Evolutionary conservation across 345 rosid genomes (phyloP).

Genomic region (Murraya koenigii): DNA sequence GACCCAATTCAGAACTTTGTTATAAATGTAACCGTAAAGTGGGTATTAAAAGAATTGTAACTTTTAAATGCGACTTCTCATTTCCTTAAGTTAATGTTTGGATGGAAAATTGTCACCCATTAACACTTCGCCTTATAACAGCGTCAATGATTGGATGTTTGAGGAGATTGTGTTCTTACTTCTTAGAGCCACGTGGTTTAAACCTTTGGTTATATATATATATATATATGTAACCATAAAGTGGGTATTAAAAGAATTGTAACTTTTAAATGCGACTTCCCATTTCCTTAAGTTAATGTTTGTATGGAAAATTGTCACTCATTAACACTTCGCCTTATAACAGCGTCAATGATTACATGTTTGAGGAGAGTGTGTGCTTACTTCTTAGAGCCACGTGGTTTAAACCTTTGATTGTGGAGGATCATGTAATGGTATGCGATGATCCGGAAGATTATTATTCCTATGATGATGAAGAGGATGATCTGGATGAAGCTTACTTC

Average conservation of each 20-base stretch:
- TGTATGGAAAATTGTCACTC: neutral
- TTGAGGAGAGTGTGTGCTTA: conserved; percentile 89
- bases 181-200: conserved; percentile 84
- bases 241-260: too few relatives aligned
- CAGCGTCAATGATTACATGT: conserved; percentile 88
- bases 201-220: too few relatives aligned
- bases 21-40: neutral
- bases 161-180: conserved; percentile 93
- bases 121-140: conserved; percentile 20
- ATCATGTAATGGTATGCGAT: conserved; percentile 32
- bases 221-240: too few relatives aligned
- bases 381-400: conserved; percentile 92
- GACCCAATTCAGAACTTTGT: neutral
- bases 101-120: neutral
- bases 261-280: too few relatives aligned
- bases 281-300: neutral
- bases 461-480: conserved; percentile 50
- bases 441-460: conserved; percentile 48
- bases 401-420: conserved; percentile 55
- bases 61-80: neutral
- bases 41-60: too few relatives aligned
- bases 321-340: neutral
- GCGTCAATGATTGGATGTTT: conserved; percentile 83
- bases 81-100: neutral
- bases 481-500: conserved; percentile 64